Conservation (phyloP, 345 rosid genomes). For the Eucalyptus victrix region DNA sequence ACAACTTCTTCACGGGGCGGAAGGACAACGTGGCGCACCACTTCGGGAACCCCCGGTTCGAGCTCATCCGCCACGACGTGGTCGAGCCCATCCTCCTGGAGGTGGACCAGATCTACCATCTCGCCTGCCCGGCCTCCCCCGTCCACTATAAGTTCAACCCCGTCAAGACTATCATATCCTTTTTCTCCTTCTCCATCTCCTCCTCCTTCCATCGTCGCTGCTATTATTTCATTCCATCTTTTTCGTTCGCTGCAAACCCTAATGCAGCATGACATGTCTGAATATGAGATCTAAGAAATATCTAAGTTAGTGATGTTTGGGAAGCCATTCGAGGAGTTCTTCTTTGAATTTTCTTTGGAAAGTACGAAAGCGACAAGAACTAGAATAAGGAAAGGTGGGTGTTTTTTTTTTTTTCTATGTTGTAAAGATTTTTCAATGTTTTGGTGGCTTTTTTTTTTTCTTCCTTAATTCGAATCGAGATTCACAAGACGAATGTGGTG, state of each 20-base stretch:
- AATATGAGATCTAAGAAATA: neutral
- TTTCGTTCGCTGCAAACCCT: neutral
- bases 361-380: neutral
- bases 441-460: too few species aligned
- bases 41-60: conserved; percentile 65
- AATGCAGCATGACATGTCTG: neutral
- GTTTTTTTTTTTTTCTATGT: too few species aligned
- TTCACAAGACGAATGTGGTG: conserved; percentile 75
- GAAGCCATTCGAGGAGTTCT: neutral
- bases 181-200: neutral
- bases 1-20: conserved; percentile 69
- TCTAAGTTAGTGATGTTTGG: neutral
- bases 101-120: conserved; percentile 88
- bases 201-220: neutral
- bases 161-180: conserved; percentile 88
- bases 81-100: conserved; percentile 75
- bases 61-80: conserved; percentile 70
- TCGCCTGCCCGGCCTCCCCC: conserved; percentile 88
- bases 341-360: neutral
- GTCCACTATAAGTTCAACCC: conserved; percentile 91
- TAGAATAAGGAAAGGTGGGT: neutral
- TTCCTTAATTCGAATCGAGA: neutral
- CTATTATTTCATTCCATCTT: neutral
- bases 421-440: neutral
- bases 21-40: conserved; percentile 71